A percentile compares a stretch with the other conserved stretches of the same genome.
Conservation (phyloP, 2,329 filamentous ascomycete genomes). For the Cladophialophora chaetospira region DNA sequence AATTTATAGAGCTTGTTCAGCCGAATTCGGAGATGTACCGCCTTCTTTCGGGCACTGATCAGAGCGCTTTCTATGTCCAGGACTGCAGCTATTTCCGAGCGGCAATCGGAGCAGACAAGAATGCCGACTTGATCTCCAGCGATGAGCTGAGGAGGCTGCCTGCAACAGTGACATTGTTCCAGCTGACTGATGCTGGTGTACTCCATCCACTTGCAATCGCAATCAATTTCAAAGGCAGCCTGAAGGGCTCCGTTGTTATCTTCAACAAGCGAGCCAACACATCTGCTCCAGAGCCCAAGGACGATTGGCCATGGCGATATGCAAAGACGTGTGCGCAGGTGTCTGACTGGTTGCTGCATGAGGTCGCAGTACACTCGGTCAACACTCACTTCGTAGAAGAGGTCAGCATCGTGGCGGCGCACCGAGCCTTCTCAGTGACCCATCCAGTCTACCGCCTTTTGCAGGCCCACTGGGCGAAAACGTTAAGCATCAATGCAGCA, state of each 20-base stretch:
- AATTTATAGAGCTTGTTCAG: conserved; percentile 42
- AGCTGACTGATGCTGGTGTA: conserved; percentile 47
- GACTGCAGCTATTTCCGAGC: conserved; percentile 50
- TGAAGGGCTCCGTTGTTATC: conserved; percentile 49
- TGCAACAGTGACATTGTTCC: conserved; percentile 48
- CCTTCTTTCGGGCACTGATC: conserved; percentile 36
- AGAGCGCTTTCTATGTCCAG: conserved; percentile 43
- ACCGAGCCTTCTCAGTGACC: conserved; percentile 45
- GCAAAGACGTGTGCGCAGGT: conserved; percentile 54
- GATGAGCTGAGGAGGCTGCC: conserved; percentile 41
- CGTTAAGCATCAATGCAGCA: conserved; percentile 52
- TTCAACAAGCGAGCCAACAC: conserved; percentile 51
- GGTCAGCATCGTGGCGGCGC: conserved; percentile 50
- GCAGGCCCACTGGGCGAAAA: conserved; percentile 54
- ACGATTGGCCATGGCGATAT: conserved; percentile 57
- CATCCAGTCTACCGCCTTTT: conserved; percentile 50
- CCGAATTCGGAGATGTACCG: conserved; percentile 39
- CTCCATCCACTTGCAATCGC: conserved; percentile 55
- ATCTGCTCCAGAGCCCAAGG: conserved; percentile 38
- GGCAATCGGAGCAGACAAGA: conserved; percentile 38
- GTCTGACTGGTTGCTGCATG: conserved; percentile 54
- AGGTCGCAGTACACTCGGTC: conserved; percentile 51
- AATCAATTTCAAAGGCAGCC: conserved; percentile 48
- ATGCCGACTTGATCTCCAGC: conserved; percentile 36
- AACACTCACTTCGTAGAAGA: conserved; percentile 53